These are phyloP conservation scores for Aquilaria sinensis DNA, from an alignment of 345 rosid species.

Conservation along the genomic window DNA sequence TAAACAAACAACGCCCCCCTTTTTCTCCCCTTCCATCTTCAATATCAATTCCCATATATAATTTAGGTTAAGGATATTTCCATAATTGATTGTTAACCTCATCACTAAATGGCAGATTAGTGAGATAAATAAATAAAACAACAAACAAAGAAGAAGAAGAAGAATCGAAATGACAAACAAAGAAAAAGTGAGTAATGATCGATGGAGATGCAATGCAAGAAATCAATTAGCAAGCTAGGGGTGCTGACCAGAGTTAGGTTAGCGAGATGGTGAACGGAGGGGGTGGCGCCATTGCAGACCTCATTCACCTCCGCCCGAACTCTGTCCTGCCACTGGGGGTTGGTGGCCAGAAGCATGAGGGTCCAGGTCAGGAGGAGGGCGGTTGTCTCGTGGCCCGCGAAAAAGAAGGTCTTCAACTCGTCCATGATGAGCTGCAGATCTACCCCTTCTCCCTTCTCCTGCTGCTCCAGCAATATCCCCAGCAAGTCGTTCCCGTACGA, in stretches of 20 bases:
- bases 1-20: too few species aligned
- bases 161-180: not conserved
- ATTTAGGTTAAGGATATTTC: too few species aligned
- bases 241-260: constrained; percentile 58
- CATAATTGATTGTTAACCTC: too few species aligned
- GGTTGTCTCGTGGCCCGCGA: constrained; percentile 95
- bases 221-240: not conserved
- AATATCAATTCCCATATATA: too few species aligned
- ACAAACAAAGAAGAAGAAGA: not conserved
- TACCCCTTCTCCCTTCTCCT: constrained; percentile 34
- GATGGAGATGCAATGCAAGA: too few species aligned
- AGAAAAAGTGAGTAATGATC: not conserved
- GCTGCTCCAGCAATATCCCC: constrained; percentile 67
- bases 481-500: constrained; percentile 82
- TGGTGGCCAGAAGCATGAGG: constrained; percentile 73
- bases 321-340: constrained; percentile 86
- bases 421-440: constrained; percentile 89
- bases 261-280: constrained; percentile 67
- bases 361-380: constrained; percentile 93
- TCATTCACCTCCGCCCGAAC: constrained; percentile 53
- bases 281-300: constrained; percentile 60
- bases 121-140: not conserved
- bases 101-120: too few species aligned
- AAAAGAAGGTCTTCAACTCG: constrained; percentile 94
- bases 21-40: too few species aligned